phyloP scores from a whole-genome alignment of 495 filamentous ascomycete species.

The Penicillium psychrofluorescens region DNA sequence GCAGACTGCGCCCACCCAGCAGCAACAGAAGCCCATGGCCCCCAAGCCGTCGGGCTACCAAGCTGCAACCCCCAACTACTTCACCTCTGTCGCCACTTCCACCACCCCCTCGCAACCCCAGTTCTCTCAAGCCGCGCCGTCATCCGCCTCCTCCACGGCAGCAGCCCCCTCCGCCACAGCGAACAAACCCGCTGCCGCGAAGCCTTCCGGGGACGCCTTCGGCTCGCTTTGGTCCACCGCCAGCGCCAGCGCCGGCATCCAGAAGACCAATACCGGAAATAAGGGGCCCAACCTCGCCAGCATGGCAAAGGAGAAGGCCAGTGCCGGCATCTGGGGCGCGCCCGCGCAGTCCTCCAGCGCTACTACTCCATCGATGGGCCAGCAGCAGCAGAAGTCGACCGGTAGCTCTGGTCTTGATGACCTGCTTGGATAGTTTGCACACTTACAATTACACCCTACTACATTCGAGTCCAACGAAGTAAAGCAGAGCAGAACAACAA shows the following conservation, averaged over 20 bases:
- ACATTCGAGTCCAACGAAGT: no score
- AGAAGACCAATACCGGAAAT: slow-evolving; percentile 61
- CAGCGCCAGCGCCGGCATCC: slow-evolving; percentile 66
- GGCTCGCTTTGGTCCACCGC: slow-evolving; percentile 77
- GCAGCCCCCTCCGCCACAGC: slow-evolving; percentile 24
- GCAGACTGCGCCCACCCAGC: slow-evolving; percentile 36
- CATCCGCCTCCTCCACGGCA: slow-evolving; percentile 33
- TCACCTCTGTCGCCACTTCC: slow-evolving; percentile 61
- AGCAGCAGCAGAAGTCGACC: slow-evolving; percentile 26
- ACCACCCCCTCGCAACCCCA: slow-evolving; percentile 15
- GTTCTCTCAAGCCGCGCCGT: slow-evolving; percentile 20
- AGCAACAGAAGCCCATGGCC: slow-evolving; percentile 23
- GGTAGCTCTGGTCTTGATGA: slow-evolving; percentile 53
- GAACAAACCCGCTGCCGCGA: slow-evolving; percentile 44
- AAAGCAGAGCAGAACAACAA: no score
- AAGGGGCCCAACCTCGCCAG: slow-evolving; percentile 76
- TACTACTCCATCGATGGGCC: slow-evolving; percentile 23
- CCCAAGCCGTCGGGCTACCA: slow-evolving; percentile 62
- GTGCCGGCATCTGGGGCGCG: slow-evolving; percentile 87
- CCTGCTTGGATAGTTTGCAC: slow-evolving; percentile 47
- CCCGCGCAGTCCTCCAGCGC: slow-evolving; percentile 30
- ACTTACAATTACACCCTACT: no score
- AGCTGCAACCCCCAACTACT: slow-evolving; percentile 83
- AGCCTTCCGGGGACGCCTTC: slow-evolving; percentile 69
- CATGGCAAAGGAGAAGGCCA: slow-evolving; percentile 93